These are phyloP conservation scores for Fusarium coicis DNA, from an alignment of 2,329 filamentous ascomycete species.

Conservation along the genomic window DNA sequence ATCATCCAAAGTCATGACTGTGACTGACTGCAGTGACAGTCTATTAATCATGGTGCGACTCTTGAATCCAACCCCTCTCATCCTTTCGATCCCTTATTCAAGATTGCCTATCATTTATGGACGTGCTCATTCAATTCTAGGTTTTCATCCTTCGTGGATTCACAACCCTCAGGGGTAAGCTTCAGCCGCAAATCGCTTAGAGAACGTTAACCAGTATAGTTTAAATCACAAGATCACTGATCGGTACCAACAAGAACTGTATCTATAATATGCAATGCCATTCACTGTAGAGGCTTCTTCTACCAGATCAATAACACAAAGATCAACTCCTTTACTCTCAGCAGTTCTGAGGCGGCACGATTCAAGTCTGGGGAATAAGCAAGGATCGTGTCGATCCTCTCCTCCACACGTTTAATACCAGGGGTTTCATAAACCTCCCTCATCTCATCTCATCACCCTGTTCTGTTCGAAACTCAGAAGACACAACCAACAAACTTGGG, in stretches of 20 bases:
- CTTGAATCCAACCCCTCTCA: not conserved
- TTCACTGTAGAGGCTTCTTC: not conserved
- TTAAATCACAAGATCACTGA: not conserved
- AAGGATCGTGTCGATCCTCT: slow-evolving; percentile 35
- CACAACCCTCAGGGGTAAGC: slow-evolving; percentile 12
- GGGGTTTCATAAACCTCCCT: slow-evolving; percentile 14
- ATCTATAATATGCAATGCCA: accelerated
- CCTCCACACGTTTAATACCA: slow-evolving; percentile 24
- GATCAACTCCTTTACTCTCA: too few relatives aligned
- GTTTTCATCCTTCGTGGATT: slow-evolving; percentile 13
- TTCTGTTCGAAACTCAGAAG: not conserved
- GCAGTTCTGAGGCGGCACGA: not conserved
- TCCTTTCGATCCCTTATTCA: not conserved
- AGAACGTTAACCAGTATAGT: not conserved
- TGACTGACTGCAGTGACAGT: not conserved
- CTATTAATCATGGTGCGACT: slow-evolving; percentile 28
- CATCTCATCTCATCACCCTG: not conserved
- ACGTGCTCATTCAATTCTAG: slow-evolving; percentile 1
- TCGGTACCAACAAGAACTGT: too few relatives aligned
- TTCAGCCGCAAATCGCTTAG: slow-evolving; percentile 25
- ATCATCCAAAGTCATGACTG: not conserved
- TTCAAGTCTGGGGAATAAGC: slow-evolving; percentile 21
- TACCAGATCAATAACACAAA: not conserved
- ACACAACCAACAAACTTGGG: not conserved
- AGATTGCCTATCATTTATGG: not conserved